These are phyloP conservation scores for Aspergillus niger DNA, from an alignment of 2,329 filamentous ascomycete genomes.

Conservation along the genomic window DNA sequence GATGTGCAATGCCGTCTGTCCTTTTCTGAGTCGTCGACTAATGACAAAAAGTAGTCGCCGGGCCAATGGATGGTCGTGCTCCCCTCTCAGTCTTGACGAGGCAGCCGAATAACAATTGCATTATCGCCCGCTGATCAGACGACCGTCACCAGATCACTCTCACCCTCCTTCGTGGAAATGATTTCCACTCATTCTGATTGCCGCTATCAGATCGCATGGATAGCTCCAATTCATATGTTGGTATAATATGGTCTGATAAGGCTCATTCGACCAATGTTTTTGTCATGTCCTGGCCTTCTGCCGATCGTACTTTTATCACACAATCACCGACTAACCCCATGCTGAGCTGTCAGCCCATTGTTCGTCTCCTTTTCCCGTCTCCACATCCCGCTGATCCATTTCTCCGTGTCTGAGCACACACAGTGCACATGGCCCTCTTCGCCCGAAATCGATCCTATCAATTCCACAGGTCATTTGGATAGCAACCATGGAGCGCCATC, in stretches of 20 bases:
- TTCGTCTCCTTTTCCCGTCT: background rate
- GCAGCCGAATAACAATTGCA: constrained; percentile 2
- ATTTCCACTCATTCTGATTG: background rate
- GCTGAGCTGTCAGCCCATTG: background rate
- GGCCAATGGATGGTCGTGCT: background rate
- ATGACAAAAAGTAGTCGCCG: background rate
- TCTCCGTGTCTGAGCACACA: background rate
- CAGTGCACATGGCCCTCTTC: background rate
- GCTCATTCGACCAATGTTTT: background rate
- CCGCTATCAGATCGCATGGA: background rate
- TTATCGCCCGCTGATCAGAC: constrained; percentile 1
- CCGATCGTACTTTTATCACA: constrained; percentile 5
- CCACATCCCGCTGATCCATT: background rate
- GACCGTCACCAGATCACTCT: constrained; percentile 7
- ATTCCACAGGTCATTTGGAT: background rate
- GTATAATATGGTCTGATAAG: constrained; percentile 5
- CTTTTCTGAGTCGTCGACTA: background rate
- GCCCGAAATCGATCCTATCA: background rate
- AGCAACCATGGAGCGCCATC: background rate
- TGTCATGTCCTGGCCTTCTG: background rate
- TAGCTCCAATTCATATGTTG: background rate
- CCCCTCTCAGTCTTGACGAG: background rate
- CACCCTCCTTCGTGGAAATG: constrained; percentile 1
- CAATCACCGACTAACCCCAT: background rate
- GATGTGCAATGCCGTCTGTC: background rate